Evolutionary conservation across 495 filamentous ascomycete genomes (phyloP).

Genomic region (Cryomyces minteri): DNA sequence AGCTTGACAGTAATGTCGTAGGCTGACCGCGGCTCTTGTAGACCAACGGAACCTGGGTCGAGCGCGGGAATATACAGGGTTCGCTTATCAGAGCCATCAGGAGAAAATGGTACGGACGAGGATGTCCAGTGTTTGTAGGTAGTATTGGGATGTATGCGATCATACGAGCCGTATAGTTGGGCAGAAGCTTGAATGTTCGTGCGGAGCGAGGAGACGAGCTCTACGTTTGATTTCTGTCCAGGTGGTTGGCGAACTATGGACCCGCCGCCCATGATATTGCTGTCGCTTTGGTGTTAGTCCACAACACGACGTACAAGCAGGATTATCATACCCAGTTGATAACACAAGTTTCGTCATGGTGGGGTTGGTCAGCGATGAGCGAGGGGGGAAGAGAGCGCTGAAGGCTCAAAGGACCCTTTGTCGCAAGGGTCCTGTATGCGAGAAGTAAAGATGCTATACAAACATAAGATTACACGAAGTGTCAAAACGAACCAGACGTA

Average conservation of each 20-base stretch:
- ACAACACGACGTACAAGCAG: slow-evolving; percentile 1
- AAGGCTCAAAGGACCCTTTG: too few relatives aligned
- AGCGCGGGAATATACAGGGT: slow-evolving; percentile 60
- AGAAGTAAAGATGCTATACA: too few relatives aligned
- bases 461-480: too few relatives aligned
- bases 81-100: slow-evolving; percentile 24
- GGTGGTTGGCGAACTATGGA: slow-evolving; percentile 63
- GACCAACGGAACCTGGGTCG: slow-evolving; percentile 46
- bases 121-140: slow-evolving; percentile 41
- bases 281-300: slow-evolving; percentile 17
- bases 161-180: slow-evolving; percentile 6
- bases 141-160: not conserved
- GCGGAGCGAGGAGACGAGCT: slow-evolving; percentile 70
- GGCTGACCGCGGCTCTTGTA: slow-evolving; percentile 57
- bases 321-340: slow-evolving; percentile 55
- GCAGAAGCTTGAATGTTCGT: slow-evolving; percentile 44
- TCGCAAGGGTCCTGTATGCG: too few relatives aligned
- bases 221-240: slow-evolving; percentile 65
- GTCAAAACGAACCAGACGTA: too few relatives aligned
- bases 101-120: not conserved
- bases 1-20: slow-evolving; percentile 92
- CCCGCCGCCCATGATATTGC: slow-evolving; percentile 69
- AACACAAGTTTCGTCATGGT: slow-evolving; percentile 64
- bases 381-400: too few relatives aligned
- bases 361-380: not conserved